A percentile compares a stretch with the other conserved stretches of the same genome.
Conservation (phyloP, 257 asterid genomes). For the Solanum tacnaense region DNA sequence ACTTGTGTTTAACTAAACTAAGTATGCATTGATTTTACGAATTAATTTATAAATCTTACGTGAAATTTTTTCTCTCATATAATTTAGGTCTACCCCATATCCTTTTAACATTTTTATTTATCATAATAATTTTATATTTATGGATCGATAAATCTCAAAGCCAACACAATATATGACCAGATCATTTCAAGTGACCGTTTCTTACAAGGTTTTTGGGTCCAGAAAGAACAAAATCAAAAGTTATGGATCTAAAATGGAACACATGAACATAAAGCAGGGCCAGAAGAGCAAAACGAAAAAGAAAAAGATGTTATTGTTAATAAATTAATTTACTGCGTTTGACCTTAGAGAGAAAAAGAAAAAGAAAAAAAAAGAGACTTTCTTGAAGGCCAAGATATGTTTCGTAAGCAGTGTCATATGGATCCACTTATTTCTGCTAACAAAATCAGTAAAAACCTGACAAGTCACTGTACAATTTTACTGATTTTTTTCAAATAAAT, state of each 20-base stretch:
- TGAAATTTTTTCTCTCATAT: neutral
- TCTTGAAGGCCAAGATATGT: neutral
- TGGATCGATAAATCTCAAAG: neutral
- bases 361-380: neutral
- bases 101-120: neutral
- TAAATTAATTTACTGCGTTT: neutral
- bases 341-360: neutral
- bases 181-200: neutral
- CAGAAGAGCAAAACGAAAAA: neutral
- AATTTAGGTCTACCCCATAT: neutral
- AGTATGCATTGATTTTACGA: neutral
- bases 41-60: neutral
- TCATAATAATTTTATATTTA: neutral
- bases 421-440: neutral
- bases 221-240: neutral
- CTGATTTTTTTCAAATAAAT: no score
- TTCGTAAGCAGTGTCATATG: neutral
- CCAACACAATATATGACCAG: neutral
- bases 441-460: neutral
- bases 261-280: neutral
- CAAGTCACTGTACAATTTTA: neutral
- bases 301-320: neutral
- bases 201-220: neutral
- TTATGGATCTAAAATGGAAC: neutral
- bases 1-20: neutral